A percentile compares a stretch with the other conserved stretches of the same genome.
These are phyloP conservation scores for Neurospora sp. DNA, from an alignment of 2,329 filamentous ascomycete species.

Conservation along the genomic window DNA sequence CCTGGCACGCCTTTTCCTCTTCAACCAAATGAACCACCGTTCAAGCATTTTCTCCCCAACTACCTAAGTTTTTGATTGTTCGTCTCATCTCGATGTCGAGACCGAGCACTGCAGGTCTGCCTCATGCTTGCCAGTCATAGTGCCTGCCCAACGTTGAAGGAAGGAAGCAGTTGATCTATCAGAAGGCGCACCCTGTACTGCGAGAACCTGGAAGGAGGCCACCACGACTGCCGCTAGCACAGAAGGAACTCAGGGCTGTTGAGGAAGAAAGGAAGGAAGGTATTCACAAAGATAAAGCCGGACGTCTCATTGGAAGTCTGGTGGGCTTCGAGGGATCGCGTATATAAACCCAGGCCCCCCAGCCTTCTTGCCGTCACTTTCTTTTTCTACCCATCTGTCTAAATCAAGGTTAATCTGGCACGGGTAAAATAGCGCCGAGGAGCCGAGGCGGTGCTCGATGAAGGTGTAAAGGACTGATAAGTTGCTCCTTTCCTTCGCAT, in stretches of 20 bases:
- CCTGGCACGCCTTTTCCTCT: no score
- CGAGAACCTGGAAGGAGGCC: no score
- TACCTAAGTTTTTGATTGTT: no score
- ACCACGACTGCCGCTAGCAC: no score
- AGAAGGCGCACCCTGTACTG: no score
- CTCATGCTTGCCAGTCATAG: neutral
- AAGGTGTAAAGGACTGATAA: neutral
- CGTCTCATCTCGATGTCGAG: neutral
- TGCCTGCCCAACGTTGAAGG: neutral
- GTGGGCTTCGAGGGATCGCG: neutral
- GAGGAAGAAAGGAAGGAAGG: no score
- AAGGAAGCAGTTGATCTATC: neutral
- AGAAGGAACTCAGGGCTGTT: no score
- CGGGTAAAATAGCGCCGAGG: neutral
- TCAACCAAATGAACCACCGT: no score
- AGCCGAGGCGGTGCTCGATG: neutral
- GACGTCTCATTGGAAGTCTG: neutral
- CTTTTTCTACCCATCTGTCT: no score
- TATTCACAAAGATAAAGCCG: no score
- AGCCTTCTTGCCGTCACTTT: neutral
- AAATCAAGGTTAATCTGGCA: neutral
- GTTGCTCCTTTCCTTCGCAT: neutral
- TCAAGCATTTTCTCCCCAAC: no score
- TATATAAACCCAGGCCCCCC: neutral
- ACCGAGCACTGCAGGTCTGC: neutral